Evolutionary conservation across 345 rosid genomes (phyloP), one percentile per base, ranked within the genome.

Genomic region (Angophora floribunda): DNA sequence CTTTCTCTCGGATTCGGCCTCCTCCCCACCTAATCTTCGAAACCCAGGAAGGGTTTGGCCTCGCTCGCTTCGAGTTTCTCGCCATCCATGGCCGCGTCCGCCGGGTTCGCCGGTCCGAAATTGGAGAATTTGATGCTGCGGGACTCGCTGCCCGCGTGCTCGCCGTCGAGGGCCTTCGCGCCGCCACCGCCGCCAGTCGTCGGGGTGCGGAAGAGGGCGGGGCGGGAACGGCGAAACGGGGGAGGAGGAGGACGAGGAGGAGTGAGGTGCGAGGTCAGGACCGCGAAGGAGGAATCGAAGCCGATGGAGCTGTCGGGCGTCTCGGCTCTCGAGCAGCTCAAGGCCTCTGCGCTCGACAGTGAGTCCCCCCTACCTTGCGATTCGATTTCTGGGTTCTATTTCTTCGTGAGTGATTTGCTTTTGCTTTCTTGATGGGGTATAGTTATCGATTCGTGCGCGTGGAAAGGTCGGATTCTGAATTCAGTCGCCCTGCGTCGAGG

Each of bases 271-370:
- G 84, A 61, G 15, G 87, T 84, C 45, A 22, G 9, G 22, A 59
- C 51, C 21, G 85, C 41, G 24, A 57, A 17, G 45, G 47, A 84
- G 70, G 89, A 82, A 6, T 28, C 52, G 15, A 63, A 24, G 70
- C 82, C 50, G 55, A 52, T 82, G 51, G 91, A 92, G 67, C 92
- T 91, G 30, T 90, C 96, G 89, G 90, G 89, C 87, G 52, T 90
- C 90, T 93, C 96, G 12, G 97, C 96, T 82, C 96, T 95, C 11
- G 95, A 94, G 87, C 97, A 91, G 86, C 96, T 95, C 90, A 95
- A 94, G 91, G 90, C 93, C 67, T 92, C 95, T 88, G 97, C 96
- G 49, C 90, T 93, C 87, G 96, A 94, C 87, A 88, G 96, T 95
- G 90, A 65, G 94, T 88, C 67, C 51, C 16, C 36, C 67, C 32